These are phyloP conservation scores for Groenewaldozyma tartarivorans DNA, from an alignment of 805 yeast species.

Conservation along the genomic window DNA sequence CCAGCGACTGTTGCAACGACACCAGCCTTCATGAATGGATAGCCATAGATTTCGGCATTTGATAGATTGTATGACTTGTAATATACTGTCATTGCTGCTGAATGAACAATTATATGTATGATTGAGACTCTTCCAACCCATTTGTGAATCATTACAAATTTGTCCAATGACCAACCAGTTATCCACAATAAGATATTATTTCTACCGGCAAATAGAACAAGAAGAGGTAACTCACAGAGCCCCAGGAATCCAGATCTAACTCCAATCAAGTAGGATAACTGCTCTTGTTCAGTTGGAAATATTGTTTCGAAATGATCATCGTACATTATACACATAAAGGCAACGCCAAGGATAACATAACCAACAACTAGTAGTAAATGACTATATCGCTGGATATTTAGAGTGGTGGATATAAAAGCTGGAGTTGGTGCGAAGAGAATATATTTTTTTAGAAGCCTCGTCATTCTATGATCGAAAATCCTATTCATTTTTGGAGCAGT, in stretches of 20 bases:
- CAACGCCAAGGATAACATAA: slow-evolving; percentile 24
- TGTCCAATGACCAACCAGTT: slow-evolving; percentile 53
- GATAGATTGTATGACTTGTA: slow-evolving; percentile 23
- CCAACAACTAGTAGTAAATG: slow-evolving; percentile 27
- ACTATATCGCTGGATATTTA: slow-evolving; percentile 28
- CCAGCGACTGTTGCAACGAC: slow-evolving; percentile 33
- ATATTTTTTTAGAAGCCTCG: slow-evolving; percentile 13
- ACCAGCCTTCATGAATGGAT: slow-evolving; percentile 26
- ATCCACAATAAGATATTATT: slow-evolving; percentile 56
- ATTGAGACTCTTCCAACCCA: slow-evolving; percentile 51
- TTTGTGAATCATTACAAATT: slow-evolving; percentile 53
- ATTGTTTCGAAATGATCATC: slow-evolving; percentile 28
- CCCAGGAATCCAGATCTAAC: slow-evolving; percentile 12
- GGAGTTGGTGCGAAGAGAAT: slow-evolving; percentile 23
- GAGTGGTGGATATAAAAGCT: slow-evolving; percentile 4
- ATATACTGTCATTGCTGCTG: slow-evolving; percentile 39
- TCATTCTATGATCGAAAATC: not conserved
- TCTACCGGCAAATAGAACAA: slow-evolving; percentile 56
- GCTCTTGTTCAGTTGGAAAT: slow-evolving; percentile 14
- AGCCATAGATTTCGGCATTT: no score
- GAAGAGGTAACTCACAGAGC: slow-evolving; percentile 26
- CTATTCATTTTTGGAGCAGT: not conserved
- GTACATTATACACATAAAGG: slow-evolving; percentile 11
- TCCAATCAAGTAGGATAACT: slow-evolving; percentile 27
- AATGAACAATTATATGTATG: slow-evolving; percentile 45